Evolutionary conservation across 2,329 filamentous ascomycete genomes (phyloP).

Genomic region (Verticillium zaregamsianum): DNA sequence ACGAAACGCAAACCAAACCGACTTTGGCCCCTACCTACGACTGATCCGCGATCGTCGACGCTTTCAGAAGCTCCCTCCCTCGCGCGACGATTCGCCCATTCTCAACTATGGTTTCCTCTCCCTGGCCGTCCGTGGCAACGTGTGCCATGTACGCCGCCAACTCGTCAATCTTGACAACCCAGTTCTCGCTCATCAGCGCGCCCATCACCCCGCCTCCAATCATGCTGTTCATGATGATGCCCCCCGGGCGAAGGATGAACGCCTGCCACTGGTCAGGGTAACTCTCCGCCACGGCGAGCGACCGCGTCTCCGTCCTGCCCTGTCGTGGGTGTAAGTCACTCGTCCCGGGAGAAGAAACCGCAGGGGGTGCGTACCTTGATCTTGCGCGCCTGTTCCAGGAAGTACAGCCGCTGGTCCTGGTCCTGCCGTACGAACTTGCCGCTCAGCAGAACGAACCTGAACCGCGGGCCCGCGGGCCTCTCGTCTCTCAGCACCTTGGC

Average conservation of each 20-base stretch:
- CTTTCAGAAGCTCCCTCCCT: slow-evolving; percentile 15
- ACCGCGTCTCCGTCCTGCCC: slow-evolving; percentile 16
- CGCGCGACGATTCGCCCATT: slow-evolving; percentile 16
- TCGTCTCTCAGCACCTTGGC: slow-evolving; percentile 10
- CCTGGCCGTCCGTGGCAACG: slow-evolving; percentile 14
- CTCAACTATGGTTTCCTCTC: slow-evolving; percentile 14
- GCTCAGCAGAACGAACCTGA: slow-evolving; percentile 27
- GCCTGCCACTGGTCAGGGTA: not conserved
- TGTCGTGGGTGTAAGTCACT: not conserved
- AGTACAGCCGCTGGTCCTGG: slow-evolving; percentile 24
- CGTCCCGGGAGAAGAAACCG: too few species aligned
- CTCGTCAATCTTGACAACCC: slow-evolving; percentile 16
- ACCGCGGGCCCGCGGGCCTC: slow-evolving; percentile 8
- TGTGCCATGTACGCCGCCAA: slow-evolving; percentile 19
- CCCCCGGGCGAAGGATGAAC: not conserved
- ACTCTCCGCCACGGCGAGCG: slow-evolving; percentile 1
- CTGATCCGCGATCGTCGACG: not conserved
- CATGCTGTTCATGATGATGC: not conserved
- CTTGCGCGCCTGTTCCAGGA: slow-evolving; percentile 18
- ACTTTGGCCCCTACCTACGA: not conserved
- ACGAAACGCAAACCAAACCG: not conserved
- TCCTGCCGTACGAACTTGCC: slow-evolving; percentile 27
- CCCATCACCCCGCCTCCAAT: slow-evolving; percentile 2
- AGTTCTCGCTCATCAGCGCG: slow-evolving; percentile 14
- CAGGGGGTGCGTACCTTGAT: slow-evolving; percentile 14